Evolutionary conservation across 2,329 filamentous ascomycete genomes (phyloP), one percentile per base, ranked within the genome.

Genomic region (Ceratocystis smalleyi): DNA sequence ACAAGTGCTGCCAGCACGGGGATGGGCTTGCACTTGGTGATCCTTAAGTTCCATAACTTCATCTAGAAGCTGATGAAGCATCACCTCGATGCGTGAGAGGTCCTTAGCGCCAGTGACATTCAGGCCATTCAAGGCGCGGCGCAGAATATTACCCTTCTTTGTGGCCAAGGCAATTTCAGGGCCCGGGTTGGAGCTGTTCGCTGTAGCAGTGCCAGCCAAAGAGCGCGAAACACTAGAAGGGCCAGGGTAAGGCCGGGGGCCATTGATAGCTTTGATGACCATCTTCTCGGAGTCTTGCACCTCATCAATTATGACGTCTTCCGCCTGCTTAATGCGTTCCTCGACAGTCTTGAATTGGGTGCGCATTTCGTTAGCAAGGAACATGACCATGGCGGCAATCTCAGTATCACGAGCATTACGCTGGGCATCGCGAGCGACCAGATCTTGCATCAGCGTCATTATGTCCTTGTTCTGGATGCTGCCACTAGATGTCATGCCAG

Each of bases 311-410:
- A 97, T 88, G 71, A 91, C 82, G 66, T 89, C 89, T 71, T 96
- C 92, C 67, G 95, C 92, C 68, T 95, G 88, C 61, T 88, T 87
- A 67, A 99, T 87, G 71, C 95, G 87, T 68, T 86, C 88, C 78
- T 94, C 96, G 81, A 99, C 88, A 70, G 96, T 91, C 69, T 95
- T 89, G 72, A 97, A 95, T 0, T 90, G 95, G 69, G 89, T 95
- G 68, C 92, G 89, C 91, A 97, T 97, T 75, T 99, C 94, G 12
- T 94, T 87, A 3, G 94, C 92, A 64, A 91, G 91, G 66, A 92
- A 87, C 67, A 99, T 94, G 40, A 99, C 83, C 0, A 94, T 92
- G 59, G 96, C 89, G 19, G 99, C 79, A 64, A 99, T 96, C 74
- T 99, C 94, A 0, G 94, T 97, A 71, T 99, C 94, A 55, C 94